phyloP scores from a whole-genome alignment of 2,329 filamentous ascomycete species.

The Scedosporium aurantiacum region DNA sequence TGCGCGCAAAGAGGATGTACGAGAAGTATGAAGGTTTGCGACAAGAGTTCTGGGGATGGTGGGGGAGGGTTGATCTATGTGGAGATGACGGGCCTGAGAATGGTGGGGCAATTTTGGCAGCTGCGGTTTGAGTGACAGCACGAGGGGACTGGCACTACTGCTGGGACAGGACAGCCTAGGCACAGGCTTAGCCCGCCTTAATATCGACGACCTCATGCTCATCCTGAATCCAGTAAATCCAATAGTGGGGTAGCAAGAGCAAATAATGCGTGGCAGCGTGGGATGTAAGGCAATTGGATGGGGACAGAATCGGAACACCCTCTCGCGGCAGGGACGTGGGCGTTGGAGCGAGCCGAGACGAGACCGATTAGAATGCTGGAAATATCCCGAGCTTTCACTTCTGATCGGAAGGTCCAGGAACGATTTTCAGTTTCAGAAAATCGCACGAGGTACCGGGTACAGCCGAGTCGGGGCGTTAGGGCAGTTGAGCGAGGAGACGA shows the following conservation, averaged over 20 bases:
- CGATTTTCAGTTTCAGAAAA: neutral
- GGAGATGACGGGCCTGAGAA: neutral
- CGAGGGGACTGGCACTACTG: too few species aligned
- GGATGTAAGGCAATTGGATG: neutral
- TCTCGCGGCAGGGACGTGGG: neutral
- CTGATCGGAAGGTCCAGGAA: neutral
- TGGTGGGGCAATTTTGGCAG: neutral
- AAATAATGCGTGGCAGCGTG: neutral
- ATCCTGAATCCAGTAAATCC: neutral
- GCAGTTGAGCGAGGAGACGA: too few species aligned
- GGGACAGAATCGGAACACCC: neutral
- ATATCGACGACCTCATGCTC: neutral
- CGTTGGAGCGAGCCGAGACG: neutral
- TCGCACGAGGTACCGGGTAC: neutral
- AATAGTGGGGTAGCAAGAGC: neutral
- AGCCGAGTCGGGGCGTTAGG: neutral
- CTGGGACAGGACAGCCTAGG: too few species aligned
- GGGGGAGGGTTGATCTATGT: neutral
- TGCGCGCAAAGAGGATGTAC: neutral
- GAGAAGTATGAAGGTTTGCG: neutral
- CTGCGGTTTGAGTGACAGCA: neutral
- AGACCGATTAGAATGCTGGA: neutral
- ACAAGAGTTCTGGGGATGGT: neutral
- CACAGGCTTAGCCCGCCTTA: neutral
- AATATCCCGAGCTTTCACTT: neutral